A percentile compares a stretch with the other conserved stretches of the same genome.
phyloP scores from a whole-genome alignment of 805 yeast species.

The Myxozyma geophila region DNA sequence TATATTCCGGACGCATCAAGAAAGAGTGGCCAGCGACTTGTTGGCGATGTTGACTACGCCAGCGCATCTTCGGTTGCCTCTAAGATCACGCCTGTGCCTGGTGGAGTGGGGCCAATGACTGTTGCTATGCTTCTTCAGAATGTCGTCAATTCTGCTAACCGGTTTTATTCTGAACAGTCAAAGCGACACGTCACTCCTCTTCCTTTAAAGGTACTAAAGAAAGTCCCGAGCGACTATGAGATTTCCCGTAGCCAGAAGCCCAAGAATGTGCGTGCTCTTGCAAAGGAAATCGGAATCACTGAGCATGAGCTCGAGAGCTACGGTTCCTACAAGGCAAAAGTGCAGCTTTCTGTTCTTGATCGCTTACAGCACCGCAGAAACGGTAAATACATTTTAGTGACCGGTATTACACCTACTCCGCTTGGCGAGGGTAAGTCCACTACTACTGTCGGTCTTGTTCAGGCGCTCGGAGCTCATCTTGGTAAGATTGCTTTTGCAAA shows the following conservation, averaged over 20 bases:
- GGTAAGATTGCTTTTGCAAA: conserved; percentile 84
- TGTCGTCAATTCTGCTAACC: conserved; percentile 77
- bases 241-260: conserved; percentile 90
- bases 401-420: conserved; percentile 98
- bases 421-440: conserved; percentile 98
- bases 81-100: conserved; percentile 95
- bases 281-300: conserved; percentile 79
- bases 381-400: conserved; percentile 88
- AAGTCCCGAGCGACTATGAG: conserved; percentile 90
- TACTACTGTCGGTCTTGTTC: conserved; percentile 95
- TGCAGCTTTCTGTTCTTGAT: conserved; percentile 67
- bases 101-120: conserved; percentile 99
- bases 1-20: conserved; percentile 74
- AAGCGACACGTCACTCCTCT: conserved; percentile 59
- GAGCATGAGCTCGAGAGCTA: conserved; percentile 81
- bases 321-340: conserved; percentile 90
- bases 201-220: conserved; percentile 57
- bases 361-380: conserved; percentile 66
- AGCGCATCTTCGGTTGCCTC: conserved; percentile 66
- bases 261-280: conserved; percentile 74
- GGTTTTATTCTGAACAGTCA: conserved; percentile 52
- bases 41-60: conserved; percentile 90
- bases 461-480: conserved; percentile 91
- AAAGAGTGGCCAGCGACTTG: conserved; percentile 78
- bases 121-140: conserved; percentile 93